Base-by-base conservation (phyloP, 1,139 yeast genomes). In the Blastobotrys apis region DNA sequence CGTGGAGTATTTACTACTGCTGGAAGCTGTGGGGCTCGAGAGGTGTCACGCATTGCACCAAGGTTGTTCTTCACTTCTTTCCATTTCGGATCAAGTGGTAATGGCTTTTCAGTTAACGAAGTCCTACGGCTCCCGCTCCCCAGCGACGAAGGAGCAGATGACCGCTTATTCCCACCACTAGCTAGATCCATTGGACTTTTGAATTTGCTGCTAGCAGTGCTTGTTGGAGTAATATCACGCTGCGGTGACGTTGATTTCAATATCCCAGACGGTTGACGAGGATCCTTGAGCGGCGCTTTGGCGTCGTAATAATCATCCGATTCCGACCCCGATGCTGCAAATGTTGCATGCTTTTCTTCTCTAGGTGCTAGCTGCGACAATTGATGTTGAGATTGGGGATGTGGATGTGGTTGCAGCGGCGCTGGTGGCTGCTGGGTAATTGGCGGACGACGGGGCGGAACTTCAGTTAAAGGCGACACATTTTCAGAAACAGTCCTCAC, bases 31-130 rank as follows among this genome's bases (percentile, higher is more conserved):
- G 33, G 44, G 15, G 43, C 44, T 2, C 45, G 45, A 32, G 45
- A 46, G 30, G 38, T 35, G 26, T 44, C 40, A 21, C 53, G 41
- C 58, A 56, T 53, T n/a, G 43, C 49, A 21, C 49, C 44, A 33
- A 57, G 46, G 39, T 54, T 56, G 29, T 44, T 45, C 47, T 47
- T 47, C 25, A 57, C 58, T 34, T 55, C 57, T 9, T 40, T 38
- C 61, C 61, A 57, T 29, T 48, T 40, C 12, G 54, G 54, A 30
- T 51, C 53, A 25, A 51, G 36, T 16, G 54, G 54, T 21, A 51
- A 20, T 8, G 52, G 50, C 41, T 51, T 49, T 23, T 36, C 42
- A 23, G 10, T 23, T 10, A 23, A 6, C 10, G 26, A 23, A 6
- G 26, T 6, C 26, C 26, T 6, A 6, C 10, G 6, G n/a, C n/a